Base-by-base conservation (phyloP, 768 basidiomycete species). In the Collybiopsis confluens region DNA sequence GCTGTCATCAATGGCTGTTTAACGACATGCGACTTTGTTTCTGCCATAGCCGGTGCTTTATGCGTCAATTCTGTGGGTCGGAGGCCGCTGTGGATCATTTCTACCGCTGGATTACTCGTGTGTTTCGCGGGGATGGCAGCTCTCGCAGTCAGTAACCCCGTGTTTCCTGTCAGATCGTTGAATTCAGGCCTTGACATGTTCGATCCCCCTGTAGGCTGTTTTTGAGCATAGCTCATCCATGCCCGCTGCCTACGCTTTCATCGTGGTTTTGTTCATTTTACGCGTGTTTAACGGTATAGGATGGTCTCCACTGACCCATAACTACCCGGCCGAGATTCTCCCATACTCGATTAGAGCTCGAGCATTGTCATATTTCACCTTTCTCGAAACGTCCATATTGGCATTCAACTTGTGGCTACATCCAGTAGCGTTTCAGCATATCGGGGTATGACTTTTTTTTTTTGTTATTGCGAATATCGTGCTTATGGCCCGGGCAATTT, bases 21-120 rank as follows among this genome's bases (percentile, higher is more conserved):
- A 33, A 48, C 47, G 23, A 48, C 47, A 21, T 48, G 47, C 47
- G 47, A 48, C 35, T 48, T 48, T 21, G 23, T 48, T 35, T 48
- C 47, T 48, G 47, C 47, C 1, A 48, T 48, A 3, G 47, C n/a
- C 4, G 47, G 47, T 21, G 47, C 47, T 16, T 33, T 48, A 6
- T 48, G 47, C 35, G 47, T 48, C 10, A 48, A 48, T 18, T 48
- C 47, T 23, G 35, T 48, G 2, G 47, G 47, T 24, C 47, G 47
- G 20, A 48, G 47, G 37, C 47, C 47, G 21, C 23, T 48, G 6
- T 48, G 47, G 47, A 36, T 48, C 23, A 48, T 48, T 16, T 48
- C 47, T 1, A 48, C 47, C 13, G 47, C 47, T 48, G 47, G 47
- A 7, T 37, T 48, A 24, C 35, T 48, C 21, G 47, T 48, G 11